A percentile compares a stretch with the other conserved stretches of the same genome.
phyloP scores from a whole-genome alignment of 768 basidiomycete genomes.

The Leccinellum luteum region DNA sequence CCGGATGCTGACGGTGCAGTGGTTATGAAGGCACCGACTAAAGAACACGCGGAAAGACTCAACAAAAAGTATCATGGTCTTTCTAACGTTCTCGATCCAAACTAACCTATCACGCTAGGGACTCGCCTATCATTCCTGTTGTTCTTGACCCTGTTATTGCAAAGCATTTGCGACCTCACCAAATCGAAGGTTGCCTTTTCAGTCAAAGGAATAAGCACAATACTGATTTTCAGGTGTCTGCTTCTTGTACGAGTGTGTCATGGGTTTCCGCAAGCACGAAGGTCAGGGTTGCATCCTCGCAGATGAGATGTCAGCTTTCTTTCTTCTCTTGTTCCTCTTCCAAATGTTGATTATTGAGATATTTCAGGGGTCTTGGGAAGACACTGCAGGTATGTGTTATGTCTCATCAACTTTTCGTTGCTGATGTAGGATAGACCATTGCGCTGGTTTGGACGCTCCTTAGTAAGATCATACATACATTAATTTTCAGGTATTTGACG shows the following conservation, averaged over 20 bases:
- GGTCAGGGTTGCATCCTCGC: constrained; percentile 94
- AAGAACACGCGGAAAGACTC: constrained; percentile 60
- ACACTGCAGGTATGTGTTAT: constrained; percentile 62
- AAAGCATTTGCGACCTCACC: constrained; percentile 79
- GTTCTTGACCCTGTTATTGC: constrained; percentile 88
- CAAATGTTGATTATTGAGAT: constrained; percentile 11
- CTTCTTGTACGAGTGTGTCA: constrained; percentile 95
- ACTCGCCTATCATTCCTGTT: constrained; percentile 67
- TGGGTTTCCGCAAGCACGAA: constrained; percentile 90
- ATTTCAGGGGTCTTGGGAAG: constrained; percentile 91
- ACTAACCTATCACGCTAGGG: constrained; percentile 38
- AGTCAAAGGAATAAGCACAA: background rate
- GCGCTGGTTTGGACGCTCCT: constrained; percentile 90
- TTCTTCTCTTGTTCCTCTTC: background rate
- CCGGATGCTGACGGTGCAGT: constrained; percentile 74
- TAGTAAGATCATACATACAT: constrained; percentile 49
- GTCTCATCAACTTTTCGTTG: background rate
- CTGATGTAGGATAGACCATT: constrained; percentile 56
- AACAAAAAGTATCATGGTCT: constrained; percentile 60
- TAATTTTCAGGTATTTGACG: background rate
- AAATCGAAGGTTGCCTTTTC: constrained; percentile 65
- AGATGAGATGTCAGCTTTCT: constrained; percentile 77
- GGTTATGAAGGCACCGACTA: constrained; percentile 78
- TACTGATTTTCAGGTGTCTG: constrained; percentile 52
- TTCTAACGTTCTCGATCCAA: background rate